Base-by-base conservation (phyloP, 176 grass and related monocot genomes). In the Avena insularis region DNA sequence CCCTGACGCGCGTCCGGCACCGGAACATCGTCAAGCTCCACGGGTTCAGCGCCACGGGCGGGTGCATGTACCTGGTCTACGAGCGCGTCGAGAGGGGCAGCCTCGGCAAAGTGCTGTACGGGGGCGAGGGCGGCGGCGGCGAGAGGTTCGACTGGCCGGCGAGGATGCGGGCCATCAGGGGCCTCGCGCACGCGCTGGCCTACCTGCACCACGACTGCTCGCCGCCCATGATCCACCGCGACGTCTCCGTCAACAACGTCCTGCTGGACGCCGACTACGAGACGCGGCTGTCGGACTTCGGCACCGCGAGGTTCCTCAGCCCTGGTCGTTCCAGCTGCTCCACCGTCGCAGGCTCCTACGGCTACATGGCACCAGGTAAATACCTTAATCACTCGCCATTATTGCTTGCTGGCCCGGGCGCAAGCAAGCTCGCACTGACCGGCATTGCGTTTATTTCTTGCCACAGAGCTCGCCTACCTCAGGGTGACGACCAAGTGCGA, bases 341-440 rank as follows among this genome's bases (percentile, higher is more conserved):
- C 23, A 91, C 65, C 60, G 20, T 94, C 19, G 94, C 88, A 4
- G 94, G 92, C 56, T 90, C 94, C 23, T 94, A 92, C 78, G 95
- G 95, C 13, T 97, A 97, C 81, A 97, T 97, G 92, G 92, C 92
- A 46, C 95, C 95, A 82, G 94, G 94, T 93, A 35, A n/a, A 0
- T 35, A 84, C 21, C 12, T 75, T 51, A 54, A 31, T 64, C 1
- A 27, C 23, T 2, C 21, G 46, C 21, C 12, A 16, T 53, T 75
- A 15, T 51, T 75, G 23, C 15, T 20, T 13, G 70, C 15, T 70
- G 35, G 16, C 31, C 65, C 12, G 59, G 59, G 3, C 46, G 48
- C 48, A 12, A 48, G 10, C 70, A 16, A 7, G 19, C 85, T 83
- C 35, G 69, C 50, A 15, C 12, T 9, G 21, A 31, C 21, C 9